Evolutionary conservation across 73 alveolate genomes (phyloP), one percentile per base, ranked within the genome.

Genomic region (Diophrys sp.): DNA sequence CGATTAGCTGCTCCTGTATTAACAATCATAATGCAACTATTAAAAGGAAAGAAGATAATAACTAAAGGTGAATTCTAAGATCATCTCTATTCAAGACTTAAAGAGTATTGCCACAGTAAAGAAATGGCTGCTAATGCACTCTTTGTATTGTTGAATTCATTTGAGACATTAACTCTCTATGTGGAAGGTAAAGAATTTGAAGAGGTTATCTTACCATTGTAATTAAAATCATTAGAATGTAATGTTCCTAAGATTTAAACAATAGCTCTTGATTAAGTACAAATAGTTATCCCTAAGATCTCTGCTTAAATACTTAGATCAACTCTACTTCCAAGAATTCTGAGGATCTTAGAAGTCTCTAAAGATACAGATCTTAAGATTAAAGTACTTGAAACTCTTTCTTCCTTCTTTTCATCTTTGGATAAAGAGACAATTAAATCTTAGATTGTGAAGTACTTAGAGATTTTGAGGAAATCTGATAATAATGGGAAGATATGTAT

Each of bases 171-270:
- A 26, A 56, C 85, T 78, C 84, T 79, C 33, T 89, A 30, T 33
- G 76, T 87, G 5, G 84, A 79, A 23, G 81, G 66, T 14, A 30
- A 29, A 0, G 93, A 83, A 25, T 84, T 67, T 68, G 66, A 84
- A 34, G 57, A 44, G 11, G 33, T 67, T 27, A 55, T 89, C 53
- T 33, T 79, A 77, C 80, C 81, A 0, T 83, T 89, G 14, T 34
- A 78, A 24, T 67, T 71, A 11, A 95, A 95, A 78, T 95, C 98
- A 0, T 88, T 91, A 83, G 99, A 95, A 71, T 92, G 97, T 69
- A 93, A 93, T 62, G 98, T 92, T 0, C 95, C 96, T 32, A 94
- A 95, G 75, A 90, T 95, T 31, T 93, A 95, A 92, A 57, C 71
- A 33, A 79, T 89, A 54, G 93, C 93, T 33, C 66, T 92, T 31